Evolutionary conservation across 257 asterid species (phyloP), one percentile per base, ranked within the genome.

Genomic region (Nicotiana benthamiana): DNA sequence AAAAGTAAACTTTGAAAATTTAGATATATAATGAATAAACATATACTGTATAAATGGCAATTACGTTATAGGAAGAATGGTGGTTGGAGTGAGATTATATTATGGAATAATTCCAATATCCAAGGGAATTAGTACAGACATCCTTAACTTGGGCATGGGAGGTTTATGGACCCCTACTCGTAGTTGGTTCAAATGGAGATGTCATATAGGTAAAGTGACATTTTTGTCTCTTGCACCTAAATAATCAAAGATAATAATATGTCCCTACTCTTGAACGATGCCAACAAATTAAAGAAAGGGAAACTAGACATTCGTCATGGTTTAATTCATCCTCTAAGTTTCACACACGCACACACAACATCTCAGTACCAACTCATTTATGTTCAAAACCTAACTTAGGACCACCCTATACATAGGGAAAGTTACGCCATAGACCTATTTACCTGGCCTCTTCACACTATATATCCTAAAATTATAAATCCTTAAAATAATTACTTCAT

Each of bases 141-240:
- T 70, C 0, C 17, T 70, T 70, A 27, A 43, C 36, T 43, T 70
- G 34, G 12, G 34, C 34, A 43, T 12, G 8, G 32, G 77, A 18
- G 52, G 22, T 70, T 22, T 20, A 36, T 20, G 59, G 59, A 22
- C 74, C 74, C 74, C 26, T 54, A 70, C 46, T 4, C 18, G 24
- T 79, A 51, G 80, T 70, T 59, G 85, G 77, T 32, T 2, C 66
- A 77, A 24, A 53, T 27, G 22, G 24, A 72, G 67, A 67, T 20
- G 46, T 52, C 48, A 53, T 75, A 12, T 7, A 34, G 30, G 48
- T 27, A 17, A 32, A 24, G 12, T 43, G 74, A 83, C 54, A 79
- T 60, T 18, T 9, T 32, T 82, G 81, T 63, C 32, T 52, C 60
- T 18, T 34, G 6, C 70, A 63, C 59, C 43, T 32, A 51, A 70